A percentile compares a stretch with the other conserved stretches of the same genome.
These are phyloP conservation scores for Ilyonectria robusta DNA, from an alignment of 2,329 filamentous ascomycete genomes.

Conservation along the genomic window DNA sequence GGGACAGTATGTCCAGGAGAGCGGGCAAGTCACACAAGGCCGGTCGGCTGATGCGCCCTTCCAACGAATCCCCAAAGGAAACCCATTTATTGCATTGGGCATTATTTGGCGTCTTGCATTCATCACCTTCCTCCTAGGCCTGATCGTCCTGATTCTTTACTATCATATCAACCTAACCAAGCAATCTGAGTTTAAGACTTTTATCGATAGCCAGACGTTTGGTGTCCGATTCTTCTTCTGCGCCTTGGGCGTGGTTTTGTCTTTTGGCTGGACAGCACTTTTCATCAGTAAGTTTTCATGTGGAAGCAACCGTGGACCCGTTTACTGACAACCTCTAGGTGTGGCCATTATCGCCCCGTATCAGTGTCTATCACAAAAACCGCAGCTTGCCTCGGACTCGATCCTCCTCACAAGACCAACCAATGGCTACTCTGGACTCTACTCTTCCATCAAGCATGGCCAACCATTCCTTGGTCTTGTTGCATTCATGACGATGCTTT, in stretches of 20 bases:
- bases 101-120: constrained; percentile 53
- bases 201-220: constrained; percentile 58
- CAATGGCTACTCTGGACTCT: constrained; percentile 61
- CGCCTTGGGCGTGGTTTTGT: constrained; percentile 56
- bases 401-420: constrained; percentile 59
- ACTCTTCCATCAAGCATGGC: constrained; percentile 38
- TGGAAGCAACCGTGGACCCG: neutral
- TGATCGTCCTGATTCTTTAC: constrained; percentile 57
- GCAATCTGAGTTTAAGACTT: constrained; percentile 49
- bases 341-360: constrained; percentile 61
- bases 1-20: neutral
- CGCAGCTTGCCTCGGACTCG: constrained; percentile 52
- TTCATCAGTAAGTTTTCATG: constrained; percentile 53
- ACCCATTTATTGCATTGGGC: constrained; percentile 55
- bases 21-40: constrained; percentile 11
- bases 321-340: constrained; percentile 34
- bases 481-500: constrained; percentile 58
- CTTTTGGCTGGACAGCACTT: constrained; percentile 58
- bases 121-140: constrained; percentile 49
- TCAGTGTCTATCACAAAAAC: constrained; percentile 53
- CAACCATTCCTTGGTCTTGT: constrained; percentile 58
- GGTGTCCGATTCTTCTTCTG: constrained; percentile 61
- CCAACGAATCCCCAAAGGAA: constrained; percentile 25
- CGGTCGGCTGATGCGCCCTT: neutral
- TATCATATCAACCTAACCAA: constrained; percentile 52